A percentile compares a stretch with the other conserved stretches of the same genome.
phyloP scores from a whole-genome alignment of 2,329 filamentous ascomycete species.

The Exophiala sp. region DNA sequence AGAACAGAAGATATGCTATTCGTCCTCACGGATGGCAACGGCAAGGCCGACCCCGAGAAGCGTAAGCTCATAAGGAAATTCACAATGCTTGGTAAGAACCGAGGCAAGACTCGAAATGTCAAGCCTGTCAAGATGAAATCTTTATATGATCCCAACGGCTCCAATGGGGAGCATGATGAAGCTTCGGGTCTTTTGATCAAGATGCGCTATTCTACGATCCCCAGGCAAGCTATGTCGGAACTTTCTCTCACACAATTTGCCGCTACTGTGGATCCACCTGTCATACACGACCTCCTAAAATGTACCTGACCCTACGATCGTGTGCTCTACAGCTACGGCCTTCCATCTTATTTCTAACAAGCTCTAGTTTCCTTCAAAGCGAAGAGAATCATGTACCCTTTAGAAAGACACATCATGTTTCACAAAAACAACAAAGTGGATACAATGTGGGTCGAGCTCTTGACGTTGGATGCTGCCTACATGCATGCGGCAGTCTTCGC shows the following conservation, averaged over 20 bases:
- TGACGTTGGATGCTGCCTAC: constrained; percentile 36
- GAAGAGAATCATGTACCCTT: constrained; percentile 34
- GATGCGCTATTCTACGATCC: background rate
- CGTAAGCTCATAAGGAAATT: constrained; percentile 40
- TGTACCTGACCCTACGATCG: constrained; percentile 28
- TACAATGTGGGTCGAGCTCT: constrained; percentile 31
- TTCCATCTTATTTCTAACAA: background rate
- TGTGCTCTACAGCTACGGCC: background rate
- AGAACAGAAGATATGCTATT: constrained; percentile 28
- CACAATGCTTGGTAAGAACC: constrained; percentile 46
- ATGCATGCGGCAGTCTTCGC: constrained; percentile 38
- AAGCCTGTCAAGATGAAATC: background rate
- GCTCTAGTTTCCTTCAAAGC: constrained; percentile 34
- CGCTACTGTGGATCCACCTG: constrained; percentile 30
- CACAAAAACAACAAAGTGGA: constrained; percentile 21
- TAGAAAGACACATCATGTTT: constrained; percentile 34
- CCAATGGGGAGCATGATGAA: background rate
- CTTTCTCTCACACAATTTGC: constrained; percentile 30
- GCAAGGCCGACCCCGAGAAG: constrained; percentile 32
- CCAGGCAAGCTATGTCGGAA: constrained; percentile 9
- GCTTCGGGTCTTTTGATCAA: background rate
- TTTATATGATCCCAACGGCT: background rate
- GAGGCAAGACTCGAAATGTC: constrained; percentile 28
- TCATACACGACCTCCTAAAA: constrained; percentile 30
- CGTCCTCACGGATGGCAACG: constrained; percentile 30